Conservation (phyloP, 139 green algal genomes). For the Gonium pectorale region DNA sequence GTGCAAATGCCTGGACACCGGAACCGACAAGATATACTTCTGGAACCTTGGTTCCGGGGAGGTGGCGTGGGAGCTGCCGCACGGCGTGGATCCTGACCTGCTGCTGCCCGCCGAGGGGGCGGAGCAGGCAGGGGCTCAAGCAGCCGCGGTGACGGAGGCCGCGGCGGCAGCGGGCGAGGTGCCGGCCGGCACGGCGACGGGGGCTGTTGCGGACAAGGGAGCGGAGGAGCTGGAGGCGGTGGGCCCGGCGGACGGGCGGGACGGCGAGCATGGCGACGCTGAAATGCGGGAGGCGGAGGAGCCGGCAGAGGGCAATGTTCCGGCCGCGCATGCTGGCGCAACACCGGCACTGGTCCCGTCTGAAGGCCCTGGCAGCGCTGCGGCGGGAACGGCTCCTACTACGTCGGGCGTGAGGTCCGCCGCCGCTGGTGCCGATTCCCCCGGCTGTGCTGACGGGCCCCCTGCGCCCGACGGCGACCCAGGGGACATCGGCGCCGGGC, state of each 20-base stretch:
- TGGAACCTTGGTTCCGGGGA: constrained; percentile 74
- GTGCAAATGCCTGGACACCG: constrained; percentile 74
- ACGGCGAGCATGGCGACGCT: not conserved
- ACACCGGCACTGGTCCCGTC: too few relatives aligned
- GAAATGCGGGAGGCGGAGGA: not conserved
- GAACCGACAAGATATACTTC: constrained; percentile 73
- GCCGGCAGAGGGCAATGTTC: too few relatives aligned
- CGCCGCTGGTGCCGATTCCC: too few relatives aligned
- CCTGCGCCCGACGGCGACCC: too few relatives aligned
- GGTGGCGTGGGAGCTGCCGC: constrained; percentile 78
- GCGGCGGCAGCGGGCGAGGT: not conserved
- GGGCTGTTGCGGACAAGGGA: not conserved
- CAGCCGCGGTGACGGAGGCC: not conserved
- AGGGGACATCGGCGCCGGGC: too few relatives aligned
- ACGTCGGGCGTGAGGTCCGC: too few relatives aligned
- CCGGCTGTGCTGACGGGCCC: too few relatives aligned
- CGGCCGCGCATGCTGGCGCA: too few relatives aligned
- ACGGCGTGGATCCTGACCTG: constrained; percentile 48
- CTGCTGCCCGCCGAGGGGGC: constrained; percentile 44
- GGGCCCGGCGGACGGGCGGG: not conserved
- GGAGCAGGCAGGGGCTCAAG: not conserved
- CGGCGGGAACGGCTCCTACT: too few relatives aligned
- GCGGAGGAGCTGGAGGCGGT: not conserved
- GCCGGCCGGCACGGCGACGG: not conserved
- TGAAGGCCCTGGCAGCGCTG: too few relatives aligned